These are phyloP conservation scores for Canavalia ensiformis DNA, from an alignment of 306 rosid species.

Conservation along the genomic window DNA sequence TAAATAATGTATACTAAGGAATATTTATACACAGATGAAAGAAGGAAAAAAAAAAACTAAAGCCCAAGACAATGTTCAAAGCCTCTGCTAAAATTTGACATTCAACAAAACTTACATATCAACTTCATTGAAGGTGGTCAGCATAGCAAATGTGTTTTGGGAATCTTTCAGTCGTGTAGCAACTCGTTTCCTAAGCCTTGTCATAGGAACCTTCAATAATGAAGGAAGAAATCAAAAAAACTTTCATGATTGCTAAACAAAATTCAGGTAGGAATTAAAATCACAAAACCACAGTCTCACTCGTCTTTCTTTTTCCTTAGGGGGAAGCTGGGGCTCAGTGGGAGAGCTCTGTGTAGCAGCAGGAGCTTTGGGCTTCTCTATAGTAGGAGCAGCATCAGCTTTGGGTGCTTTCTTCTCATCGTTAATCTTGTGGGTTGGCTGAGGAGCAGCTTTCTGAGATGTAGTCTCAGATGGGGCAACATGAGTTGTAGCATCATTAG, in stretches of 20 bases:
- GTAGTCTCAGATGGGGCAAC: conserved; percentile 74
- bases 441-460: conserved; percentile 60
- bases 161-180: conserved; percentile 84
- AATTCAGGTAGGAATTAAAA: conserved; percentile 30
- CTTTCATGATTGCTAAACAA: not conserved
- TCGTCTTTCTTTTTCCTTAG: conserved; percentile 84
- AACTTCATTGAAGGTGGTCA: conserved; percentile 90
- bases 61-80: conserved; percentile 20
- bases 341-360: conserved; percentile 66
- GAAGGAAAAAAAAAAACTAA: not conserved
- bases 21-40: not conserved
- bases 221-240: conserved; percentile 36
- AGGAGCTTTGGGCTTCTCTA: conserved; percentile 61
- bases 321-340: conserved; percentile 85
- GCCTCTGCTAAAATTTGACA: conserved; percentile 13
- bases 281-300: conserved; percentile 56
- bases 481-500: conserved; percentile 75
- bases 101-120: conserved; percentile 68
- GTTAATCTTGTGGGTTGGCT: conserved; percentile 57
- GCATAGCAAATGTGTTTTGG: conserved; percentile 87
- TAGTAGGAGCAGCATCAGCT: conserved; percentile 56
- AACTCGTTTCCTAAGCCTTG: conserved; percentile 78
- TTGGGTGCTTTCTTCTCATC: conserved; percentile 66
- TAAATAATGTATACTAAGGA: not conserved
- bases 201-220: conserved; percentile 81